Conservation (phyloP, 169 alveolate species). For the Babesia caballi region DNA sequence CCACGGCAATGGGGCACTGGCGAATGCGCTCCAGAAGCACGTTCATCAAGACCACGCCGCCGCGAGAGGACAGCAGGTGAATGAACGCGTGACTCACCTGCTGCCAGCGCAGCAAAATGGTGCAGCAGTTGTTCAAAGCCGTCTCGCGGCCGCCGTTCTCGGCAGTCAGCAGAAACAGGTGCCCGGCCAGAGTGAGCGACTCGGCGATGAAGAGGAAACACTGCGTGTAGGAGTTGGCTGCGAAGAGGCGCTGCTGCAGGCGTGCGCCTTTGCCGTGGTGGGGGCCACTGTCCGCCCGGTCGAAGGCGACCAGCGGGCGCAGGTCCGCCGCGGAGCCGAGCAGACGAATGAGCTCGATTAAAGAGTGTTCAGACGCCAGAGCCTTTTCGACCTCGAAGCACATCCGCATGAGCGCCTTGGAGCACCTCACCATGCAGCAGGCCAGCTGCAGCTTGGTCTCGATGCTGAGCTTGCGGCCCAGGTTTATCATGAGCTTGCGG, state of each 20-base stretch:
- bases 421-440: slow-evolving; percentile 24
- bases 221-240: slow-evolving; percentile 29
- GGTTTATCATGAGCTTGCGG: slow-evolving; percentile 33
- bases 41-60: slow-evolving; percentile 58
- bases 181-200: slow-evolving; percentile 53
- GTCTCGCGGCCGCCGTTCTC: slow-evolving; percentile 52
- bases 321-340: slow-evolving; percentile 15
- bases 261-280: background rate
- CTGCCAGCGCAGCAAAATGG: slow-evolving; percentile 23
- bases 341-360: slow-evolving; percentile 7
- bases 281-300: background rate
- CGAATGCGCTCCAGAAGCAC: slow-evolving; percentile 49
- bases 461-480: slow-evolving; percentile 60
- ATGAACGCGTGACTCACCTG: slow-evolving; percentile 16
- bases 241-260: slow-evolving; percentile 22
- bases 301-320: slow-evolving; percentile 59
- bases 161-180: slow-evolving; percentile 40
- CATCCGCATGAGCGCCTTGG: slow-evolving; percentile 7
- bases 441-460: slow-evolving; percentile 56
- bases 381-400: slow-evolving; percentile 37
- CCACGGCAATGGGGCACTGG: slow-evolving; percentile 41
- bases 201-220: slow-evolving; percentile 47
- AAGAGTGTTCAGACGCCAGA: slow-evolving; percentile 6
- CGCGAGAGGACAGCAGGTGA: slow-evolving; percentile 20
- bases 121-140: slow-evolving; percentile 50